phyloP scores from a whole-genome alignment of 345 rosid genomes.

The Clausena lansium region DNA sequence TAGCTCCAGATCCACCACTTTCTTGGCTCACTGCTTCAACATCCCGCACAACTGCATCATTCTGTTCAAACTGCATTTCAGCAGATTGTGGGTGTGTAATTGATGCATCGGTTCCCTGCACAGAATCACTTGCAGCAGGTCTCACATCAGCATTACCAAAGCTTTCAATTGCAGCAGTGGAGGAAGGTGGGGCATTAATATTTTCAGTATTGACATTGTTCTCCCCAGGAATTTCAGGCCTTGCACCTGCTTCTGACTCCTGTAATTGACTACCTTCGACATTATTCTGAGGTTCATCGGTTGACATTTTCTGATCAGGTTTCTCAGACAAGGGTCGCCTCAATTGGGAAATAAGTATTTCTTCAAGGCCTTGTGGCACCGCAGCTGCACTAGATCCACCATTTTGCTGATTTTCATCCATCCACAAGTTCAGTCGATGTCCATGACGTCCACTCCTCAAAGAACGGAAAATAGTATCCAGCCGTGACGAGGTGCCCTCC shows the following conservation, averaged over 20 bases:
- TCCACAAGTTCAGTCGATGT: slow-evolving; percentile 87
- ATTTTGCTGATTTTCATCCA: slow-evolving; percentile 74
- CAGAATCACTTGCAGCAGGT: slow-evolving; percentile 43
- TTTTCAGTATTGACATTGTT: slow-evolving; percentile 46
- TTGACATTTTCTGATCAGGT: slow-evolving; percentile 49
- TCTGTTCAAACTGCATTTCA: slow-evolving; percentile 91
- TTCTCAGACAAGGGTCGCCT: slow-evolving; percentile 66
- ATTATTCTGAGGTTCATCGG: slow-evolving; percentile 47
- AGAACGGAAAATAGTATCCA: slow-evolving; percentile 87
- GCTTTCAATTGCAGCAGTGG: slow-evolving; percentile 40
- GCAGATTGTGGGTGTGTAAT: slow-evolving; percentile 54
- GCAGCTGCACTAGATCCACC: slow-evolving; percentile 72
- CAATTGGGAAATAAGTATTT: slow-evolving; percentile 82
- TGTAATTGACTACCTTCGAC: slow-evolving; percentile 39
- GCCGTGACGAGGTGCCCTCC: slow-evolving; percentile 45
- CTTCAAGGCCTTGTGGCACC: slow-evolving; percentile 90
- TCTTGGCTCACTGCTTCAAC: slow-evolving; percentile 98
- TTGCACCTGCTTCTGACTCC: slow-evolving; percentile 42
- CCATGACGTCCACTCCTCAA: slow-evolving; percentile 86
- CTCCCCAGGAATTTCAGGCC: slow-evolving; percentile 48
- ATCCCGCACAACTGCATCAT: slow-evolving; percentile 73
- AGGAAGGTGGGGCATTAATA: slow-evolving; percentile 37
- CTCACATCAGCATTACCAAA: slow-evolving; percentile 46
- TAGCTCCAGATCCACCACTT: slow-evolving; percentile 95
- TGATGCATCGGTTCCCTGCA: slow-evolving; percentile 35